A percentile compares a stretch with the other conserved stretches of the same genome.
Conservation (phyloP, 1,139 yeast genomes). For the Blastobotrys persicus region DNA sequence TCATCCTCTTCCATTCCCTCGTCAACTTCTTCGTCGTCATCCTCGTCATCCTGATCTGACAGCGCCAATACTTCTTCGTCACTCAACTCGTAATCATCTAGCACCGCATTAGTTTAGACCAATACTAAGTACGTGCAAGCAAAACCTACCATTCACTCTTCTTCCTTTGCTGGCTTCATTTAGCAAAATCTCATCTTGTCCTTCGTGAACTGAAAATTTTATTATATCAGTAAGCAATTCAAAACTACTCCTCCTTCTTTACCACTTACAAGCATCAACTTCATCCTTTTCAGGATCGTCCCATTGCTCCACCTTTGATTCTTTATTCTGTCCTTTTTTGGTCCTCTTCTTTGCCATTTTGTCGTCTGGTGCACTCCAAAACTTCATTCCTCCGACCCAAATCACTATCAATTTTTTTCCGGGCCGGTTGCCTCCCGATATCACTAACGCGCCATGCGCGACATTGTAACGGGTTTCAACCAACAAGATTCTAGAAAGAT, state of each 20-base stretch:
- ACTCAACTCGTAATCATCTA: constrained; percentile 45
- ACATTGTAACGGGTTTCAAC: too few relatives aligned
- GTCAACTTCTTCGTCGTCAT: constrained; percentile 30
- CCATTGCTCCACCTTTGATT: constrained; percentile 10
- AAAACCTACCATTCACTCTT: constrained; percentile 22
- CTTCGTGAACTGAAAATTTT: constrained; percentile 52
- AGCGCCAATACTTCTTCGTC: constrained; percentile 53
- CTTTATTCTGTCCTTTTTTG: background rate
- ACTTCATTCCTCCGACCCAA: background rate
- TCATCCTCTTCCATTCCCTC: constrained; percentile 45
- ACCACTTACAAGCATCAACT: constrained; percentile 48
- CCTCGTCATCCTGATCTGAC: constrained; percentile 29
- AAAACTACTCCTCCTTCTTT: background rate
- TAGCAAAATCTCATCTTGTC: constrained; percentile 58
- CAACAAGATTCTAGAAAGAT: too few relatives aligned
- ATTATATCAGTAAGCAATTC: constrained; percentile 1
- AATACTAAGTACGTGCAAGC: background rate
- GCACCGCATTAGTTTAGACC: background rate
- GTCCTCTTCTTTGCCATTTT: constrained; percentile 4
- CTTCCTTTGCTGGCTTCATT: constrained; percentile 55
- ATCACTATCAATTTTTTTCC: background rate
- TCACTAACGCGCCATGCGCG: background rate
- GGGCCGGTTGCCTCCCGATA: background rate
- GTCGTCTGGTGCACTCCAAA: background rate
- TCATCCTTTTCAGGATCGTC: constrained; percentile 52